Evolutionary conservation across 2,329 filamentous ascomycete species (phyloP).

Genomic region (Coleophoma cylindrospora): DNA sequence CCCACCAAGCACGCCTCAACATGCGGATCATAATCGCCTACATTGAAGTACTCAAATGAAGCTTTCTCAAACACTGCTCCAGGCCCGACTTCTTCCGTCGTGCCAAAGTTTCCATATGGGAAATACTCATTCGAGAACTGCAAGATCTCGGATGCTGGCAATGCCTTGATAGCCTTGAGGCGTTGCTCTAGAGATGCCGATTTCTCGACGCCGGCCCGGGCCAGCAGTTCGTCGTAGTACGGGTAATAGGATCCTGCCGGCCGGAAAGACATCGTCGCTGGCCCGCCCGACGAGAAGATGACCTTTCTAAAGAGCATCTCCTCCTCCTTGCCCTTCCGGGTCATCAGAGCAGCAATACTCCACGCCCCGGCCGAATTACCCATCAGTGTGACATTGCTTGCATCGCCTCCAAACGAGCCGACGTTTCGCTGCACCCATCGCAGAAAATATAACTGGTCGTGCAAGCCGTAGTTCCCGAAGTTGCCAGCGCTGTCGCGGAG

Average conservation of each 20-base stretch:
- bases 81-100: background rate
- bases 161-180: background rate
- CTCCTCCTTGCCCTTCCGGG: background rate
- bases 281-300: background rate
- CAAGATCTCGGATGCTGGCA: background rate
- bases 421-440: conserved; percentile 50
- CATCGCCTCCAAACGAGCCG: conserved; percentile 45
- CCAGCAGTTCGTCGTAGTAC: background rate
- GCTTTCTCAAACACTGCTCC: background rate
- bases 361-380: conserved; percentile 48
- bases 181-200: background rate
- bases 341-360: background rate
- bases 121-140: background rate
- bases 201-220: background rate
- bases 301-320: background rate
- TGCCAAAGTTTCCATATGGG: background rate
- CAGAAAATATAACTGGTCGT: conserved; percentile 46
- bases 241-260: background rate
- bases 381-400: conserved; percentile 42
- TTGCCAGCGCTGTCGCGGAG: conserved; percentile 28
- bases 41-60: background rate
- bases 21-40: background rate
- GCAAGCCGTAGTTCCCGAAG: conserved; percentile 43
- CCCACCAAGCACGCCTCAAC: background rate
- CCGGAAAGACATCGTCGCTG: background rate